Evolutionary conservation across 345 rosid species (phyloP), one percentile per base, ranked within the genome.

Genomic region (Syzygium aqueum): DNA sequence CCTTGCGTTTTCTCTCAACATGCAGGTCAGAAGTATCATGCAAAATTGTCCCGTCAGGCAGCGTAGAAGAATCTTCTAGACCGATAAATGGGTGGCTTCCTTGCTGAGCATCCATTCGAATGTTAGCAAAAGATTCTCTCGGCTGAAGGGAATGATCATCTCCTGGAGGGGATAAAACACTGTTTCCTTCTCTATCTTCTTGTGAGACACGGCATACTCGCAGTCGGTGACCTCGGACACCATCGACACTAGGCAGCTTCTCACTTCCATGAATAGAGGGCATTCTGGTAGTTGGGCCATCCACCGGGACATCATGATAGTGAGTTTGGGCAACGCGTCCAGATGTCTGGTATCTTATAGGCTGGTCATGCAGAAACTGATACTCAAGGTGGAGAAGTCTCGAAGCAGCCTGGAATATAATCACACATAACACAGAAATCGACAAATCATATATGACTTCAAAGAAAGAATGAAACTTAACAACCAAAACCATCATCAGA

Each of bases 331-430:
- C 61, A 89, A 85, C 88, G 84, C 91, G 92, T 65, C 94, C 95
- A 90, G 89, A 91, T 51, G 90, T 51, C 85, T 93, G 94, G 89
- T 94, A 91, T 89, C 94, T 92, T 87, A 85, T 86, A 33, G 97
- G 90, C 73, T 91, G 95, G 33, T 97, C 98, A 84, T 92, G 94
- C 77, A 94, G 88, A 91, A 93, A 91, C 86, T 92, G 97, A 88
- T 96, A 93, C 85, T 94, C 97, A 86, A 93, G 95, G 88, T 91
- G 89, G 82, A 73, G 82, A 88, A 92, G 92, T 90, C 94, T 92
- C 57, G 85, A 78, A 87, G 91, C 90, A 88, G 93, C 94, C 95
- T 95, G 93, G 84, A 89, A 37, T 84, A 53, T 73, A 73, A 73
- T 19, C 82, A 73, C 82, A 73, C 82, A 33, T 37, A 73, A 73